Evolutionary conservation across 805 yeast genomes (phyloP).

Genomic region (Myxozyma vanderwaltii): DNA sequence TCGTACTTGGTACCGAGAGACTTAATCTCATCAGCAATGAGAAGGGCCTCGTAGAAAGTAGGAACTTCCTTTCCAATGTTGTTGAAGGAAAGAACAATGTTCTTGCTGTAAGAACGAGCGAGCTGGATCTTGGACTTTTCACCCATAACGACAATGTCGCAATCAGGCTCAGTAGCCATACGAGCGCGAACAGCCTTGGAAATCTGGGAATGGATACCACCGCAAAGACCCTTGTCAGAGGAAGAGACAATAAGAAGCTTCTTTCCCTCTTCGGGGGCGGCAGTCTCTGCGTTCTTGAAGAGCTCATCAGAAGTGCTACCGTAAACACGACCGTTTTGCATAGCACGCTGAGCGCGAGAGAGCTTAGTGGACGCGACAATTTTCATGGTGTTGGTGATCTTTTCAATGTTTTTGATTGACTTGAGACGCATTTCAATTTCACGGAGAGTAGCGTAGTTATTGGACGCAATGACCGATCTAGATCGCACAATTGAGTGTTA

Average conservation of each 20-base stretch:
- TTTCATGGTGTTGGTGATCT: slow-evolving; percentile 99
- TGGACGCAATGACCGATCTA: slow-evolving; percentile 23
- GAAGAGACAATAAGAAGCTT: slow-evolving; percentile 84
- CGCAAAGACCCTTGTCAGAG: slow-evolving; percentile 98
- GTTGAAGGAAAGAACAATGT: slow-evolving; percentile 73
- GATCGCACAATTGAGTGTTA: background rate
- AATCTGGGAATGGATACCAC: slow-evolving; percentile 94
- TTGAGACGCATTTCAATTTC: slow-evolving; percentile 98
- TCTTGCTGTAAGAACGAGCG: slow-evolving; percentile 73
- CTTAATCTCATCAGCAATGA: slow-evolving; percentile 81
- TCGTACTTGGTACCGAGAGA: slow-evolving; percentile 63
- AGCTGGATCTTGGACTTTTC: slow-evolving; percentile 92
- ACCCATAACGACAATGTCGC: slow-evolving; percentile 80
- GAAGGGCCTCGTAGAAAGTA: slow-evolving; percentile 83
- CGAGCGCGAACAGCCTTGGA: slow-evolving; percentile 77
- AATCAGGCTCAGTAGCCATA: slow-evolving; percentile 49
- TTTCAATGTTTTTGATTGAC: slow-evolving; percentile 97
- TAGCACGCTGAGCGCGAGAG: slow-evolving; percentile 92
- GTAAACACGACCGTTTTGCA: slow-evolving; percentile 83
- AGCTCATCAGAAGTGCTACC: slow-evolving; percentile 78
- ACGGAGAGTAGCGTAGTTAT: slow-evolving; percentile 78
- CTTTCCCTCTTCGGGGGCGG: slow-evolving; percentile 48
- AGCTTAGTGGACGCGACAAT: slow-evolving; percentile 98
- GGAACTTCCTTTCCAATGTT: slow-evolving; percentile 98
- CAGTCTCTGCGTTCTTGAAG: slow-evolving; percentile 53